A percentile compares a stretch with the other conserved stretches of the same genome.
Conservation (phyloP, 805 yeast species). For the Sugiyamaella mastotermitis region DNA sequence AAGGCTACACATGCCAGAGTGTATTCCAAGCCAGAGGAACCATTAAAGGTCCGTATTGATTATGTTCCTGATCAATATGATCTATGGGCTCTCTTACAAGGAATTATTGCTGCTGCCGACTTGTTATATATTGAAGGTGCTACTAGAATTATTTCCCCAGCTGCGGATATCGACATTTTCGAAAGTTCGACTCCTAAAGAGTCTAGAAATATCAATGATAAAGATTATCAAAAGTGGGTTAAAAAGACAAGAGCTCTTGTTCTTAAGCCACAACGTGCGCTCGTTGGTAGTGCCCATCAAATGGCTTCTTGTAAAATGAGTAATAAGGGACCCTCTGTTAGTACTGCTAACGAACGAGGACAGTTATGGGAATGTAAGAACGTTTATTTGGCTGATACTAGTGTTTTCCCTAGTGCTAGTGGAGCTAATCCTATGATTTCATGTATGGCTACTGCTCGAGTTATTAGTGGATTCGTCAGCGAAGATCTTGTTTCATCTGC, state of each 20-base stretch:
- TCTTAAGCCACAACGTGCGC: conserved; percentile 19
- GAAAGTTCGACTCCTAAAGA: conserved; percentile 26
- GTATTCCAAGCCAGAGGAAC: conserved; percentile 29
- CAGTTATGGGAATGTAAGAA: conserved; percentile 43
- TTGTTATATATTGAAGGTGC: conserved; percentile 46
- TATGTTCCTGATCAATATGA: conserved; percentile 40
- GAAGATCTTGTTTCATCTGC: no score
- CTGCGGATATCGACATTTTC: conserved; percentile 34
- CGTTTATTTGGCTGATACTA: conserved; percentile 45
- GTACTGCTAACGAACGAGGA: conserved; percentile 42
- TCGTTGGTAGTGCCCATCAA: conserved; percentile 48
- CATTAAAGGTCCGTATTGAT: conserved; percentile 33
- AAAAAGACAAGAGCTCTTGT: conserved; percentile 18
- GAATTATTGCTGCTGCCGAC: conserved; percentile 38
- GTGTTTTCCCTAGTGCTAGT: conserved; percentile 46
- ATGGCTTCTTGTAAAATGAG: conserved; percentile 46
- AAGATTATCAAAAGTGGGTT: conserved; percentile 35
- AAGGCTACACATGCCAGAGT: conserved; percentile 36
- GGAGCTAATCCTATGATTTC: conserved; percentile 52
- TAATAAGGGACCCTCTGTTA: conserved; percentile 35
- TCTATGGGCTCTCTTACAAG: conserved; percentile 34
- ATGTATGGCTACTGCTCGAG: conserved; percentile 42
- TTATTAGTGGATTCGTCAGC: conserved; percentile 35
- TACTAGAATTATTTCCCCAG: conserved; percentile 35
- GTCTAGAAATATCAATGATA: conserved; percentile 36